A percentile compares a stretch with the other conserved stretches of the same genome.
These are phyloP conservation scores for Oryza meyeriana DNA, from an alignment of 176 grass and related monocot species.

Conservation along the genomic window DNA sequence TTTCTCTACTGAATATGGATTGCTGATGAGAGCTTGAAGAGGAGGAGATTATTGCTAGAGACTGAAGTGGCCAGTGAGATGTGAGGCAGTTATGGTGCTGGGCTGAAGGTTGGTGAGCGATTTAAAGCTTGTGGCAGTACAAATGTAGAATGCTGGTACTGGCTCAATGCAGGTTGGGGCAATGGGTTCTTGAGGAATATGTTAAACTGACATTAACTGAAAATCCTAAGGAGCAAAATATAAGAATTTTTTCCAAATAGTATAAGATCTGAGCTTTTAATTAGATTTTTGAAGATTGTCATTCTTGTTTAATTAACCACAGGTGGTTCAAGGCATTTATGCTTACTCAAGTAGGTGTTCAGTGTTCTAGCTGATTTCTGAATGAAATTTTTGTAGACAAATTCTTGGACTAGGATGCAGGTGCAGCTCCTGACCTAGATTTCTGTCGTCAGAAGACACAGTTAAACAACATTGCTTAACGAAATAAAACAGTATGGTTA, in stretches of 20 bases:
- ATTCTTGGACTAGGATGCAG: not conserved
- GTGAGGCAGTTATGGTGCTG: slow-evolving; percentile 39
- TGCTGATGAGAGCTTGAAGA: not conserved
- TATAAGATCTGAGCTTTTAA: not conserved
- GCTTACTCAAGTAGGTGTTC: not conserved
- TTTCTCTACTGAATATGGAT: not conserved
- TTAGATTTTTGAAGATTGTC: not conserved
- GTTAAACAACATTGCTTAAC: not conserved
- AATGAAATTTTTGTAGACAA: not conserved
- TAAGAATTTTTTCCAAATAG: not conserved
- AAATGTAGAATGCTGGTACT: slow-evolving; percentile 22
- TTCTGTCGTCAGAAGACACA: not conserved
- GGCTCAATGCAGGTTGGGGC: not conserved
- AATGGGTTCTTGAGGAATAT: not conserved
- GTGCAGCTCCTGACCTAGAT: not conserved
- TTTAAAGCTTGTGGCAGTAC: slow-evolving; percentile 48
- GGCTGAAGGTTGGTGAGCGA: slow-evolving; percentile 30
- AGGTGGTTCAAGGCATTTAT: not conserved
- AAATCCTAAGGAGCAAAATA: not conserved
- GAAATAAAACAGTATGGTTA: not conserved
- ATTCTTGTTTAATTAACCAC: not conserved
- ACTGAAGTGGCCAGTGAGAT: not conserved
- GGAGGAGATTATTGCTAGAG: not conserved
- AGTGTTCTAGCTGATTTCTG: not conserved
- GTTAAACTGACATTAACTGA: not conserved